Percentiles rank a stretch among this genome's conserved stretches.
These are phyloP conservation scores for Cyberlindnera mycetangii DNA, from an alignment of 805 yeast species.

Conservation along the genomic window DNA sequence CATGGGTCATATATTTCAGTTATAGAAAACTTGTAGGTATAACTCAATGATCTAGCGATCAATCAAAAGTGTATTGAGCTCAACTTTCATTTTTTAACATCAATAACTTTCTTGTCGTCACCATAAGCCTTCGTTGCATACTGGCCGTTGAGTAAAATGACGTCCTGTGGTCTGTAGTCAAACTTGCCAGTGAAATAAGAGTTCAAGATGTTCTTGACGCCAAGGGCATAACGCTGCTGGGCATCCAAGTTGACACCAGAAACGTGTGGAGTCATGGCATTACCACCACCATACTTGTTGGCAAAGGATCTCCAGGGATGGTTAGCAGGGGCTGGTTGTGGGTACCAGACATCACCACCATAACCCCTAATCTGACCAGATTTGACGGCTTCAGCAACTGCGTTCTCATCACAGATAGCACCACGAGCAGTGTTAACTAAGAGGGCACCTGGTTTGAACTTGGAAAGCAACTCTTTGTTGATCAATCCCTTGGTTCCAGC, in stretches of 20 bases:
- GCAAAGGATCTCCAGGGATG: slow-evolving; percentile 76
- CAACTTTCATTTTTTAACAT: slow-evolving; percentile 3
- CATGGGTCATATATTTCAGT: too few species aligned
- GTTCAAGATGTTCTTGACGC: slow-evolving; percentile 62
- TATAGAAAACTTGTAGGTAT: neutral
- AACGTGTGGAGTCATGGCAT: slow-evolving; percentile 83
- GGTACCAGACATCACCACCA: slow-evolving; percentile 85
- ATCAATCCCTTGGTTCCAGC: slow-evolving; percentile 65
- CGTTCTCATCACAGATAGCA: slow-evolving; percentile 70
- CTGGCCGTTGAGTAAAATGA: slow-evolving; percentile 67
- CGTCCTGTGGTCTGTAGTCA: slow-evolving; percentile 74
- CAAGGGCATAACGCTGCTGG: slow-evolving; percentile 68
- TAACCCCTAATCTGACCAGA: slow-evolving; percentile 72
- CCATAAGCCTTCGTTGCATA: slow-evolving; percentile 78
- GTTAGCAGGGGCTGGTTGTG: slow-evolving; percentile 77
- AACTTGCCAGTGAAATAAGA: slow-evolving; percentile 58
- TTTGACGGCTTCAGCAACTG: slow-evolving; percentile 69
- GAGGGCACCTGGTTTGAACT: slow-evolving; percentile 73
- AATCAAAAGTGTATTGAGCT: neutral
- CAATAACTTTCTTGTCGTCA: slow-evolving; percentile 35
- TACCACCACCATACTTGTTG: slow-evolving; percentile 68
- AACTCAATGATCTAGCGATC: neutral
- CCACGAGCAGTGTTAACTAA: slow-evolving; percentile 81
- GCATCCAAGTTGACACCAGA: slow-evolving; percentile 82
- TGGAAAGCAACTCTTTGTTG: slow-evolving; percentile 60